Evolutionary conservation across 345 rosid species (phyloP).

Genomic region (Salix caprea): DNA sequence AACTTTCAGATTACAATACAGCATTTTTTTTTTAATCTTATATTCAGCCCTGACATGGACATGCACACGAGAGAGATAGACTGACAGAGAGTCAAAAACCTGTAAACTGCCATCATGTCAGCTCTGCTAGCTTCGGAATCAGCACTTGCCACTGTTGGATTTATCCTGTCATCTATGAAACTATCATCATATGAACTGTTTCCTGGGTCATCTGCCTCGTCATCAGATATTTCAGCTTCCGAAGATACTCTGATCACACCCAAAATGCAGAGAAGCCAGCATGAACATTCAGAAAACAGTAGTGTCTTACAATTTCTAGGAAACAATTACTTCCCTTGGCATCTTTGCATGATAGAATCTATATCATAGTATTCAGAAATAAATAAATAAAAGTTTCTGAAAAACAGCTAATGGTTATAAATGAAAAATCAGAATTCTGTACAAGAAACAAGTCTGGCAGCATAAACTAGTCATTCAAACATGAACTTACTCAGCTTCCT

Average conservation of each 20-base stretch:
- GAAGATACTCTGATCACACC: slow-evolving; percentile 59
- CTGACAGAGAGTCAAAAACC: slow-evolving; percentile 37
- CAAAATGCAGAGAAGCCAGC: slow-evolving; percentile 3
- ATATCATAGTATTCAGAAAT: not conserved
- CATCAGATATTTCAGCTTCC: slow-evolving; percentile 61
- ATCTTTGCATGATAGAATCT: not conserved
- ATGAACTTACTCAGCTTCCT: slow-evolving; percentile 79
- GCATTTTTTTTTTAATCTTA: not conserved
- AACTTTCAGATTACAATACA: not conserved
- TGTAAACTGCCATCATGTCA: slow-evolving; percentile 92
- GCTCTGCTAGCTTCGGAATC: slow-evolving; percentile 50
- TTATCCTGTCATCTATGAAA: slow-evolving; percentile 77
- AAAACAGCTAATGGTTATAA: not conserved
- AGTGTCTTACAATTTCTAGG: not conserved
- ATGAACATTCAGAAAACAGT: not conserved
- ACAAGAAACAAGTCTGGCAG: not conserved
- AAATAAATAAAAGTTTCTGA: not conserved
- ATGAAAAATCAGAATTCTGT: not conserved
- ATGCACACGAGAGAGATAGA: not conserved
- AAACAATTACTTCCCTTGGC: too few relatives aligned
- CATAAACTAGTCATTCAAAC: not conserved
- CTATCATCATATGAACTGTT: slow-evolving; percentile 58
- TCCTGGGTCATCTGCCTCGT: slow-evolving; percentile 52
- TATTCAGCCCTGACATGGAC: too few relatives aligned
- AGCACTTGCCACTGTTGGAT: slow-evolving; percentile 49